Base-by-base conservation (phyloP, 1,139 yeast species). In the Saccharomycopsis crataegensis region DNA sequence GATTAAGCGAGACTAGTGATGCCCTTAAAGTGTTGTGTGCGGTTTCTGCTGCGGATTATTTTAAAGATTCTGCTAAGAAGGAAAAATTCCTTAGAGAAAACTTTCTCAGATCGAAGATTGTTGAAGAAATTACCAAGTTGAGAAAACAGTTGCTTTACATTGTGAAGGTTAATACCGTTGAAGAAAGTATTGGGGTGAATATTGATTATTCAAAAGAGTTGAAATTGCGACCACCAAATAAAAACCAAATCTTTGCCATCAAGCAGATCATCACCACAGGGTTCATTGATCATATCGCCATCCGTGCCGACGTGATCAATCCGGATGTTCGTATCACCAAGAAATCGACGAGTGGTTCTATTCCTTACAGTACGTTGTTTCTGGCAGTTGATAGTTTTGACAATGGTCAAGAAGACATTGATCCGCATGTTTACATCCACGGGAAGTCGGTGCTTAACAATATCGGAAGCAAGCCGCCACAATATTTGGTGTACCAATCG, bases 181-280 rank as follows among this genome's bases (percentile, higher is more conserved):
- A 75, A 62, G 94, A 77, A 62, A 75, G 73, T 53, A 79, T 76
- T 56, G 86, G 88, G 0, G 73, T 75, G 0, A 69, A 73, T 3
- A 70, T 75, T 1, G 68, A 70, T 7, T 51, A 54, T 41, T 48
- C 53, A 22, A 67, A 73, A 28, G 80, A 82, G 8, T 61, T 79
- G 59, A 84, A 82, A 62, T 71, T 89, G 34, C 12, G 17, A 4
- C 80, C 88, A 8, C 99, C 99, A 0, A 68, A 76, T 8, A 76
- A 79, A 49, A 67, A 70, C 14, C 99, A 94, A 70, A 66, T 89
- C 9, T 77, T 81, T 53, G 86, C 95, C 1, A 70, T 94, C 60
- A 91, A 90, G 64, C 99, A 94, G 67, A 91, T 94, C 82, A 74
- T 93, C 8, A 80, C 96, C 2, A 84, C 97, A 0, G 99, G 99